Percentiles rank a stretch among this genome's conserved stretches.
Evolutionary conservation across 1,284 basidiomycete genomes (phyloP).

Genomic region (Fereydounia khargensis): DNA sequence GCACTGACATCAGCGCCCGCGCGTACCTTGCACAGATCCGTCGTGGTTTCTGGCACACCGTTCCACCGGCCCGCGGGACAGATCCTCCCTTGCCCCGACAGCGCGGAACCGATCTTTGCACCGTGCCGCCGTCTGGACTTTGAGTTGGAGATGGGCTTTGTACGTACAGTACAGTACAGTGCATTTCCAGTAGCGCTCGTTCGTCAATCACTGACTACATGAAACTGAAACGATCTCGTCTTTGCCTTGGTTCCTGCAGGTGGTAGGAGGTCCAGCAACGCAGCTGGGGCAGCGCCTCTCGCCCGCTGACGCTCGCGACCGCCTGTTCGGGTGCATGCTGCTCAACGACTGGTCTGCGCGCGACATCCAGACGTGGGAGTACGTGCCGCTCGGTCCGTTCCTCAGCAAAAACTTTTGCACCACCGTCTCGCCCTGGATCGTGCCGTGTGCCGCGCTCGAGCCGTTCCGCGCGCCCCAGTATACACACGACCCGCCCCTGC

Average conservation of each 20-base stretch:
- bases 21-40: conserved; percentile 1
- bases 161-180: no score
- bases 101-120: conserved; percentile 13
- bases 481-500: conserved; percentile 13
- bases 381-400: conserved; percentile 26
- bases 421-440: conserved; percentile 33
- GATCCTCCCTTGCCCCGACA: conserved; percentile 9
- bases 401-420: conserved; percentile 34
- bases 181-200: background rate
- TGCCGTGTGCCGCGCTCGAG: conserved; percentile 20
- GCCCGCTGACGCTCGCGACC: conserved; percentile 12
- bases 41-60: conserved; percentile 17
- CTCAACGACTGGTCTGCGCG: conserved; percentile 46
- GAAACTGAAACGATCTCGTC: no score
- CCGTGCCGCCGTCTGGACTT: conserved; percentile 29
- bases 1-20: background rate
- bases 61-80: conserved; percentile 31
- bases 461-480: conserved; percentile 10
- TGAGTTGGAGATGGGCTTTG: conserved; percentile 41
- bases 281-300: conserved; percentile 16
- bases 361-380: conserved; percentile 36
- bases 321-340: conserved; percentile 37
- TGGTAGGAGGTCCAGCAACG: conserved; percentile 24
- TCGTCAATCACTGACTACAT: no score
- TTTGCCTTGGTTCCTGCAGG: no score